Evolutionary conservation across 2,329 filamentous ascomycete genomes (phyloP).

Genomic region (Xylaria sp.): DNA sequence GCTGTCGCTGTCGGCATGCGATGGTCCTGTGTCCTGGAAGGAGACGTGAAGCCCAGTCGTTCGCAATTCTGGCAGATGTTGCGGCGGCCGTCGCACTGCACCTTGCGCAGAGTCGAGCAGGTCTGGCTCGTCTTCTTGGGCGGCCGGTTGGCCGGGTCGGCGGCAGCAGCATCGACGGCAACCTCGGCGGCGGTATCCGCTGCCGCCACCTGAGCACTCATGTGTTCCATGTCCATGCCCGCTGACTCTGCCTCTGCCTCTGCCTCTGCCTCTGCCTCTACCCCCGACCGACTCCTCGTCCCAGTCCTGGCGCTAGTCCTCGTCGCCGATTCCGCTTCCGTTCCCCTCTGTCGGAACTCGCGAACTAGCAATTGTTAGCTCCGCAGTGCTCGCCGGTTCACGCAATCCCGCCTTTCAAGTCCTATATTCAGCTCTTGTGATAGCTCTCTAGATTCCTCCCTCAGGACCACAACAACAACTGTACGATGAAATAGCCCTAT

Average conservation of each 20-base stretch:
- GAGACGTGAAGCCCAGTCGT: slow-evolving; percentile 67
- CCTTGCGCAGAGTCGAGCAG: slow-evolving; percentile 67
- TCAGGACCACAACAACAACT: too few species aligned
- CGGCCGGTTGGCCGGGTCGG: slow-evolving; percentile 50
- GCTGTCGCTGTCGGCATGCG: slow-evolving; percentile 50
- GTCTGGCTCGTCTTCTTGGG: slow-evolving; percentile 55
- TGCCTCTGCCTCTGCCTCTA: too few species aligned
- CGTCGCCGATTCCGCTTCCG: background rate
- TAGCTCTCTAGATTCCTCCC: too few species aligned
- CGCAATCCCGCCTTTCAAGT: slow-evolving; percentile 36
- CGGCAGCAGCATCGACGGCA: slow-evolving; percentile 49
- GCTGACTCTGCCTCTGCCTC: background rate
- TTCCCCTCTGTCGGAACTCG: slow-evolving; percentile 26
- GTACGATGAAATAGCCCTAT: too few species aligned
- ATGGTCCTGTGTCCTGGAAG: slow-evolving; percentile 60
- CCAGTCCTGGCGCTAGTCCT: too few species aligned
- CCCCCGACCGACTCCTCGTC: too few species aligned
- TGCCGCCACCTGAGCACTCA: slow-evolving; percentile 51
- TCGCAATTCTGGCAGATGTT: slow-evolving; percentile 68
- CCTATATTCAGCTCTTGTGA: too few species aligned
- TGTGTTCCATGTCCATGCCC: slow-evolving; percentile 52
- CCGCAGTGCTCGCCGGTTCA: slow-evolving; percentile 34
- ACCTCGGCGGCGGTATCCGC: slow-evolving; percentile 52
- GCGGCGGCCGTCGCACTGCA: slow-evolving; percentile 66
- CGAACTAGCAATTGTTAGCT: slow-evolving; percentile 36